phyloP scores from a whole-genome alignment of 2,329 filamentous ascomycete genomes.

The Xylariaceae sp. region DNA sequence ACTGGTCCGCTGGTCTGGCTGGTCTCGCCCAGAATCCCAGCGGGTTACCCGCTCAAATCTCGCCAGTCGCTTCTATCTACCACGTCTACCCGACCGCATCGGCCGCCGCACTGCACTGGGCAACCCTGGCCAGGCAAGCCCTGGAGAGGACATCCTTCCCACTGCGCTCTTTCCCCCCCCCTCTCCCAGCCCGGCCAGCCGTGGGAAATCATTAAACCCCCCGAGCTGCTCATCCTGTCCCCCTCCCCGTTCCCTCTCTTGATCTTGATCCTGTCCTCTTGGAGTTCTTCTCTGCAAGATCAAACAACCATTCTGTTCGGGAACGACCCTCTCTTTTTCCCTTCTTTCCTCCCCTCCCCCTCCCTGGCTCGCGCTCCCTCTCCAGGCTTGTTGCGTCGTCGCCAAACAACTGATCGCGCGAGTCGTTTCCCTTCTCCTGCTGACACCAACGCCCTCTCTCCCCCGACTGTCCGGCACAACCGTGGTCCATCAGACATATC shows the following conservation, averaged over 20 bases:
- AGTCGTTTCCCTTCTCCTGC: conserved; percentile 17
- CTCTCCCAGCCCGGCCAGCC: conserved; percentile 10
- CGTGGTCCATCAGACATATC: conserved; percentile 27
- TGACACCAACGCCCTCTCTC: conserved; percentile 24
- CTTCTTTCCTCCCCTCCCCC: conserved; percentile 27
- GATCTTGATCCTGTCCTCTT: conserved; percentile 23
- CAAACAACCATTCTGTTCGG: conserved; percentile 27
- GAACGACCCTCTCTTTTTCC: conserved; percentile 31
- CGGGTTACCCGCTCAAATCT: too few relatives aligned
- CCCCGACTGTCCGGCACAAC: conserved; percentile 28
- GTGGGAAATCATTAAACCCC: conserved; percentile 28
- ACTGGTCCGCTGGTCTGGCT: too few relatives aligned
- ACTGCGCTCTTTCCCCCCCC: conserved; percentile 14
- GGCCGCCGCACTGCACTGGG: conserved; percentile 8
- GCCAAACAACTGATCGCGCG: conserved; percentile 14
- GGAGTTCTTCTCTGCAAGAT: conserved; percentile 28
- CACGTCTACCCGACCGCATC: background rate
- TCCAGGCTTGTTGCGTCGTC: conserved; percentile 23
- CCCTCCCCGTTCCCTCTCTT: conserved; percentile 28
- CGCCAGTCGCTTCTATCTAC: background rate
- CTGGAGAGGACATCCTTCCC: conserved; percentile 6
- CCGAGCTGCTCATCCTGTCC: conserved; percentile 20
- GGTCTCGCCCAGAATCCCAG: too few relatives aligned
- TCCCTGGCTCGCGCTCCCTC: conserved; percentile 20
- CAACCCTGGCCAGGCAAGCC: background rate